Evolutionary conservation across 495 filamentous ascomycete species (phyloP).

Genomic region (Hyaloscypha variabilis): DNA sequence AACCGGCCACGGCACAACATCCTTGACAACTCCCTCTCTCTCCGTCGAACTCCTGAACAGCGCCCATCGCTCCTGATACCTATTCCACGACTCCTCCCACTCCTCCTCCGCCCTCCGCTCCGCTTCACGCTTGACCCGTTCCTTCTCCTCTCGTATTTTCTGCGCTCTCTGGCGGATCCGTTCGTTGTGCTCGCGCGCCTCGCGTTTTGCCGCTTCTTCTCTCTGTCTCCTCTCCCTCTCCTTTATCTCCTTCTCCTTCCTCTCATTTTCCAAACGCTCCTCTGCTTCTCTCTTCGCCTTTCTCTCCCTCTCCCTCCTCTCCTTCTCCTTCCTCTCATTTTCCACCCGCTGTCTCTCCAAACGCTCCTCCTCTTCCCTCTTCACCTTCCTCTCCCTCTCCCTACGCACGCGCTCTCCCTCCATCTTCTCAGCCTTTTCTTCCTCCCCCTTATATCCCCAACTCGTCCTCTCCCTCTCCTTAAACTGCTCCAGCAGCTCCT

Average conservation of each 20-base stretch:
- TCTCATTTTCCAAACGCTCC: constrained; percentile 7
- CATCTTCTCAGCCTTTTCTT: constrained; percentile 3
- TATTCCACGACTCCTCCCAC: constrained; percentile 21
- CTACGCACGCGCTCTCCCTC: background rate
- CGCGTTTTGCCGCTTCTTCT: background rate
- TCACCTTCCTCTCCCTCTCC: constrained; percentile 12
- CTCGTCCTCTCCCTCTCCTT: constrained; percentile 1
- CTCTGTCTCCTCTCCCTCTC: constrained; percentile 3
- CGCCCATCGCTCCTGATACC: constrained; percentile 21
- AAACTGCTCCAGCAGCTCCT: constrained; percentile 6
- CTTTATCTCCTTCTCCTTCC: constrained; percentile 13
- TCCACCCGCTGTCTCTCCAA: background rate
- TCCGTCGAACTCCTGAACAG: constrained; percentile 6
- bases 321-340: background rate
- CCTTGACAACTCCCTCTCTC: constrained; percentile 6
- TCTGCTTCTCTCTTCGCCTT: constrained; percentile 10
- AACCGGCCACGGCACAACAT: constrained; percentile 26
- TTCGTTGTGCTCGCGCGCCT: constrained; percentile 13
- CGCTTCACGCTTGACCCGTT: constrained; percentile 15
- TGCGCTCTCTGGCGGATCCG: constrained; percentile 21
- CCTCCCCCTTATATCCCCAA: background rate
- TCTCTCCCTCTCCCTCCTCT: background rate
- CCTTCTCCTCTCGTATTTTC: constrained; percentile 19
- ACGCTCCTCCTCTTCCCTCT: constrained; percentile 14
- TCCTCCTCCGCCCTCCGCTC: constrained; percentile 22